A percentile compares a stretch with the other conserved stretches of the same genome.
These are phyloP conservation scores for Scortechinia acanthostroma DNA, from an alignment of 2,329 filamentous ascomycete genomes.

Conservation along the genomic window DNA sequence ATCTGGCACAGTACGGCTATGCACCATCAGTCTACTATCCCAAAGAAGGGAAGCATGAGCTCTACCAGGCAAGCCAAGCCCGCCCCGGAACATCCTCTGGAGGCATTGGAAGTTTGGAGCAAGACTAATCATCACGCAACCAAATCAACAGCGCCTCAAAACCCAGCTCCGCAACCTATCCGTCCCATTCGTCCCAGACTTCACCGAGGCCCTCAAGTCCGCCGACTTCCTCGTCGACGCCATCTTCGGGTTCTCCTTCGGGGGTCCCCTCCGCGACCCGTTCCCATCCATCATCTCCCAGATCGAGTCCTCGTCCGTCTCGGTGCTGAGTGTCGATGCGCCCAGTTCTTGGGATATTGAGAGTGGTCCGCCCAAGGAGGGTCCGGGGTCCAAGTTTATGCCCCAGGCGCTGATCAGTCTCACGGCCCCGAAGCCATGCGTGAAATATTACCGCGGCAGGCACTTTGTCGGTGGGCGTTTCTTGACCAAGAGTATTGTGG, in stretches of 20 bases:
- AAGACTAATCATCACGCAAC: no score
- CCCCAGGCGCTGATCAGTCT: constrained; percentile 54
- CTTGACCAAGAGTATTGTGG: constrained; percentile 43
- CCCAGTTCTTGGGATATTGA: constrained; percentile 64
- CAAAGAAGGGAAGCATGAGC: constrained; percentile 55
- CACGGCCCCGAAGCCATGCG: constrained; percentile 61
- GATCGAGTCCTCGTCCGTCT: constrained; percentile 41
- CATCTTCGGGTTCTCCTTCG: constrained; percentile 67
- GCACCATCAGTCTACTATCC: constrained; percentile 26
- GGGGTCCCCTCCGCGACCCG: constrained; percentile 54
- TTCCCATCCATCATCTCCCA: constrained; percentile 51
- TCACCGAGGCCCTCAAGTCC: constrained; percentile 17
- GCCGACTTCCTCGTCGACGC: constrained; percentile 55
- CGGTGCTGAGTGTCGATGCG: constrained; percentile 57
- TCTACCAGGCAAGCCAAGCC: constrained; percentile 48
- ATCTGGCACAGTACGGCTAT: constrained; percentile 62
- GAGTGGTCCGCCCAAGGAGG: constrained; percentile 43
- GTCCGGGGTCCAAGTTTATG: constrained; percentile 50
- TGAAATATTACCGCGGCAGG: constrained; percentile 52
- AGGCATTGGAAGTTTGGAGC: background rate
- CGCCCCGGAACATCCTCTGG: no score
- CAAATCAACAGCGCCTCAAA: constrained; percentile 46
- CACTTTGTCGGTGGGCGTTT: constrained; percentile 64
- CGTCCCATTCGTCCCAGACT: constrained; percentile 54
- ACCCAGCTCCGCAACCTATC: constrained; percentile 53